Evolutionary conservation across 805 yeast genomes (phyloP).

Genomic region (Starmerella stigmatis): DNA sequence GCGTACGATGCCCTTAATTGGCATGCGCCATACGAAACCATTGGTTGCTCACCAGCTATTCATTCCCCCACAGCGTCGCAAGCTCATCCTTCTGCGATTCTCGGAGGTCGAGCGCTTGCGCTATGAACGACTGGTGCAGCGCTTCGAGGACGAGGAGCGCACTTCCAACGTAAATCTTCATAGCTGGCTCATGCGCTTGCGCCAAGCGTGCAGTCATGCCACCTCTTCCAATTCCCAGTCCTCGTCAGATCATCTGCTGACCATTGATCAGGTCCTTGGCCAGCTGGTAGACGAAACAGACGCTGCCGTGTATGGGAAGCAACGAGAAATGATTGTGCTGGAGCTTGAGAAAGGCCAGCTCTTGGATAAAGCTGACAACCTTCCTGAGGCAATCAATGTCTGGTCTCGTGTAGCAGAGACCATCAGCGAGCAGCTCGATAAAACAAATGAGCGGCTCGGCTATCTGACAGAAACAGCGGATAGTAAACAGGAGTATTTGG

Average conservation of each 20-base stretch:
- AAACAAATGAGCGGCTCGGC: not conserved
- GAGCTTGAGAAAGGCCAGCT: conserved; percentile 58
- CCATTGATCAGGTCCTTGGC: conserved; percentile 58
- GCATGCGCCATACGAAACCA: conserved; percentile 73
- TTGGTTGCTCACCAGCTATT: conserved; percentile 68
- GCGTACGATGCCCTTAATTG: conserved; percentile 43
- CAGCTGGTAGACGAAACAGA: conserved; percentile 51
- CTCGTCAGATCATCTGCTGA: conserved; percentile 29
- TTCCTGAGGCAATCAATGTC: conserved; percentile 26
- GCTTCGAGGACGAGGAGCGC: conserved; percentile 46
- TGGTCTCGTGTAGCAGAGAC: conserved; percentile 25
- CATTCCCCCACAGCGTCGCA: conserved; percentile 68
- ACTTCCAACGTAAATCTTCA: conserved; percentile 33
- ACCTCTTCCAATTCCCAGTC: conserved; percentile 2
- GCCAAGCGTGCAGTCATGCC: conserved; percentile 82
- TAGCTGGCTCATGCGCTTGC: conserved; percentile 56
- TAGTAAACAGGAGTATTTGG: not conserved
- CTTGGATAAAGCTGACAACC: conserved; percentile 46
- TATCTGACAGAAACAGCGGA: conserved; percentile 5
- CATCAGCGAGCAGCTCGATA: conserved; percentile 4
- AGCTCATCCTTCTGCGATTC: conserved; percentile 61
- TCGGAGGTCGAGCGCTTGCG: conserved; percentile 77
- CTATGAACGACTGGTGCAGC: conserved; percentile 52
- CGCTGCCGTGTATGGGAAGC: conserved; percentile 30
- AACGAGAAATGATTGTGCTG: conserved; percentile 25